These are phyloP conservation scores for Fusarium falciforme DNA, from an alignment of 2,329 filamentous ascomycete genomes.

Conservation along the genomic window DNA sequence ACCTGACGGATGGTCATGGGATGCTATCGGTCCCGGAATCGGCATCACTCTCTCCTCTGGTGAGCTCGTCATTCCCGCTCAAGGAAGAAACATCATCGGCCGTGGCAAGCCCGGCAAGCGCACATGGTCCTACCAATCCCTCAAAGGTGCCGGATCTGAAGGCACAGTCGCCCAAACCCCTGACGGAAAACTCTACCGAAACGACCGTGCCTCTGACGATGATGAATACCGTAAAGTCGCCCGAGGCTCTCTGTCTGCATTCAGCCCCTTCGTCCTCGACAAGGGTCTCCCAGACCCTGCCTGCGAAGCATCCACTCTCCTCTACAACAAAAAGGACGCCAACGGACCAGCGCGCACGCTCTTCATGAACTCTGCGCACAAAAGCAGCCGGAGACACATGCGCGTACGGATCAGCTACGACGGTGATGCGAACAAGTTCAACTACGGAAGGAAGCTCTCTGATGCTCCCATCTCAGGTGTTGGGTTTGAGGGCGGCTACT, in stretches of 20 bases:
- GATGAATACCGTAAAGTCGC: background rate
- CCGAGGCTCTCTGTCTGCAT: background rate
- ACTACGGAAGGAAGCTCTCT: constrained; percentile 24
- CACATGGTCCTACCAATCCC: background rate
- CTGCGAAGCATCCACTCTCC: background rate
- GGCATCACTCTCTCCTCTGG: background rate
- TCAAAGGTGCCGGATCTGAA: background rate
- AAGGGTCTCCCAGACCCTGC: background rate
- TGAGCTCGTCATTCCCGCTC: background rate
- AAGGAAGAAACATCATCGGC: background rate
- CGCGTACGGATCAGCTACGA: constrained; percentile 35
- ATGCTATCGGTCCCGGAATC: background rate
- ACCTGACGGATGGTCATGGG: background rate
- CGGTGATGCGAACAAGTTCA: constrained; percentile 27
- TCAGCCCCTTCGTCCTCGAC: background rate
- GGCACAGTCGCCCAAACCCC: background rate
- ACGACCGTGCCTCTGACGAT: background rate
- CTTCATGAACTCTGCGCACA: constrained; percentile 36
- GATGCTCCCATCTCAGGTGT: constrained; percentile 19
- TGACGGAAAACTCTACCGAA: background rate
- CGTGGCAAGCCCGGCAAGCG: background rate
- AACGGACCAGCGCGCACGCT: constrained; percentile 24
- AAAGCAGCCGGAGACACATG: constrained; percentile 22
- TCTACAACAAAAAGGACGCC: background rate
- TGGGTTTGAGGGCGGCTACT: constrained; percentile 34